Percentiles rank a stretch among this genome's conserved stretches.
phyloP scores from a whole-genome alignment of 2,329 filamentous ascomycete species.

The Botrytis aclada region DNA sequence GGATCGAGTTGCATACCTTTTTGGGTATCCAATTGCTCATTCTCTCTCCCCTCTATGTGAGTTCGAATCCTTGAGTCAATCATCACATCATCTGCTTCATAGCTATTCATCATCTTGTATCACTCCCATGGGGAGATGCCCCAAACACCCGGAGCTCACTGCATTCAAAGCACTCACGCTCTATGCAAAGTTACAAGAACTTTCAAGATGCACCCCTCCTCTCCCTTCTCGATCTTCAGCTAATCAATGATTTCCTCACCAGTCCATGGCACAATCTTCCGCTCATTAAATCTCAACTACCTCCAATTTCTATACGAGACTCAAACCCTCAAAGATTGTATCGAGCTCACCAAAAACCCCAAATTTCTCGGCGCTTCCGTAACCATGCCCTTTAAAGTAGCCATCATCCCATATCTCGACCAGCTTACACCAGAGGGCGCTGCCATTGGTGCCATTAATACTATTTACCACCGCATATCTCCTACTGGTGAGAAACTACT shows the following conservation, averaged over 20 bases:
- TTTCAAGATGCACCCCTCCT: not conserved
- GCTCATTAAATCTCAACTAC: constrained; percentile 50
- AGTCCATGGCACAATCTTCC: constrained; percentile 53
- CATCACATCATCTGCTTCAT: not conserved
- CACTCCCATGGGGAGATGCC: not conserved
- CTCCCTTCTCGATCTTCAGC: not conserved
- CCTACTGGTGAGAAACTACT: constrained; percentile 40
- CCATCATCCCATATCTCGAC: constrained; percentile 71
- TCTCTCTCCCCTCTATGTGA: constrained; percentile 45
- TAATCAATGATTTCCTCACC: constrained; percentile 39
- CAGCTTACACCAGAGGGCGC: constrained; percentile 69
- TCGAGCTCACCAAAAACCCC: constrained; percentile 52
- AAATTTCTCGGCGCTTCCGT: constrained; percentile 67
- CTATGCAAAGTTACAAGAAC: too few species aligned
- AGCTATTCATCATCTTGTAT: not conserved
- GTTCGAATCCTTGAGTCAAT: not conserved
- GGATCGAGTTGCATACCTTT: constrained; percentile 46
- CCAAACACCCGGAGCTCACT: not conserved
- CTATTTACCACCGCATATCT: constrained; percentile 61
- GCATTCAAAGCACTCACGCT: not conserved
- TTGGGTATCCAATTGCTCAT: constrained; percentile 54
- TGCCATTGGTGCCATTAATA: constrained; percentile 77
- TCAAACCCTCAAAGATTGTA: constrained; percentile 47
- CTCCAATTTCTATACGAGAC: constrained; percentile 53
- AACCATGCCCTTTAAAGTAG: constrained; percentile 82